phyloP scores from a whole-genome alignment of 148 eudicot genomes.

The Vaccinium myrtillus region DNA sequence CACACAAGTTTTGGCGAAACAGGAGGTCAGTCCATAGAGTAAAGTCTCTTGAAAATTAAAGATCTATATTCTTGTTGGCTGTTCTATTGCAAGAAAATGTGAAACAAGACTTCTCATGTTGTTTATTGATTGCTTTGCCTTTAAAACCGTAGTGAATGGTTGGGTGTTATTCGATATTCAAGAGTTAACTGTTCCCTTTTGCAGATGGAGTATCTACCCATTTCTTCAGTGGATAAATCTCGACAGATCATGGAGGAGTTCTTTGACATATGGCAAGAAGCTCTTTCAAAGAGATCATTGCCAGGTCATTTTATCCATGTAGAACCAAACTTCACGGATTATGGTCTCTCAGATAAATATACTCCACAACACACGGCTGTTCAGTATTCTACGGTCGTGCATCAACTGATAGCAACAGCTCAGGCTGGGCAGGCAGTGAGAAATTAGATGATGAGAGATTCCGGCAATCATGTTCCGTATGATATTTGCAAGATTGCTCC shows the following conservation, averaged over 20 bases:
- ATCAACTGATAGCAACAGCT: conserved; percentile 69
- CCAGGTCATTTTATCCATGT: conserved; percentile 78
- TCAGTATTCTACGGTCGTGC: conserved; percentile 80
- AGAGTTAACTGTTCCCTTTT: conserved; percentile 7
- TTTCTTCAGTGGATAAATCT: conserved; percentile 75
- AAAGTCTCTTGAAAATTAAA: neutral
- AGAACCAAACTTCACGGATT: conserved; percentile 73
- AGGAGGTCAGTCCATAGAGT: neutral
- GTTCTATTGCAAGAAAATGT: neutral
- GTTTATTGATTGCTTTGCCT: neutral
- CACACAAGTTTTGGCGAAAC: neutral
- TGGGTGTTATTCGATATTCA: conserved; percentile 3
- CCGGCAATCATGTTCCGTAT: neutral
- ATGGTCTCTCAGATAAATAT: conserved; percentile 67
- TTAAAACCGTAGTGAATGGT: neutral
- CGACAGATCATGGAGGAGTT: conserved; percentile 77
- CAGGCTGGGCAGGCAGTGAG: conserved; percentile 43
- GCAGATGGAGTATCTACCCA: conserved; percentile 90
- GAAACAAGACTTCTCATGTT: neutral
- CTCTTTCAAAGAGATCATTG: conserved; percentile 66
- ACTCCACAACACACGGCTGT: conserved; percentile 73
- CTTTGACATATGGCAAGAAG: conserved; percentile 65
- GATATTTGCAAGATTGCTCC: neutral
- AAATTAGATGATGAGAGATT: conserved; percentile 36
- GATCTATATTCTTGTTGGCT: neutral